These are phyloP conservation scores for Eucalyptus lansdowneana DNA, from an alignment of 345 rosid genomes.

Conservation along the genomic window DNA sequence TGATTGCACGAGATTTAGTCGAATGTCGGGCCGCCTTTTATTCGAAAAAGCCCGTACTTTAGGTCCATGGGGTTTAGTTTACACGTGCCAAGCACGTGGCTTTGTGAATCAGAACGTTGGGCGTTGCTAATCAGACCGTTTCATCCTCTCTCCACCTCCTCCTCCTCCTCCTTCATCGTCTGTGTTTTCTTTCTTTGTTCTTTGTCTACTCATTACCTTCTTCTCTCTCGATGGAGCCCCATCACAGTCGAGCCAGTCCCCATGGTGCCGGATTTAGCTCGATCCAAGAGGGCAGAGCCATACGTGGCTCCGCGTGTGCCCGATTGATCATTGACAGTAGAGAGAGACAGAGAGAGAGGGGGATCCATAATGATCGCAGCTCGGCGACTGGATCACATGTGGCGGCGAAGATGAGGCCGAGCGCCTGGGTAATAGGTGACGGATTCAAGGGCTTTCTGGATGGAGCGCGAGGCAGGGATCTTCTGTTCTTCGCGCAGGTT, in stretches of 20 bases:
- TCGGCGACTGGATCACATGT: neutral
- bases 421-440: neutral
- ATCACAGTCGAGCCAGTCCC: neutral
- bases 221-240: neutral
- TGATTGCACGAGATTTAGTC: too few species aligned
- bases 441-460: neutral
- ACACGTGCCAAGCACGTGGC: neutral
- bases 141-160: neutral
- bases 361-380: neutral
- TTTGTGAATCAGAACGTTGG: neutral
- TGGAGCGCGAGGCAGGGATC: neutral
- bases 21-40: too few species aligned
- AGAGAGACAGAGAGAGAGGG: neutral
- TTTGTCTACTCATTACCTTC: neutral
- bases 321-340: neutral
- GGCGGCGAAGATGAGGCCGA: neutral
- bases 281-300: neutral
- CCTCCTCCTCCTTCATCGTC: neutral
- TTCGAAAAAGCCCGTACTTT: neutral
- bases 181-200: neutral
- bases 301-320: neutral
- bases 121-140: neutral
- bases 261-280: neutral
- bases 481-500: neutral
- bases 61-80: neutral